These are phyloP conservation scores for Pulicaria dysenterica DNA, from an alignment of 129 eudicot genomes.

Conservation along the genomic window DNA sequence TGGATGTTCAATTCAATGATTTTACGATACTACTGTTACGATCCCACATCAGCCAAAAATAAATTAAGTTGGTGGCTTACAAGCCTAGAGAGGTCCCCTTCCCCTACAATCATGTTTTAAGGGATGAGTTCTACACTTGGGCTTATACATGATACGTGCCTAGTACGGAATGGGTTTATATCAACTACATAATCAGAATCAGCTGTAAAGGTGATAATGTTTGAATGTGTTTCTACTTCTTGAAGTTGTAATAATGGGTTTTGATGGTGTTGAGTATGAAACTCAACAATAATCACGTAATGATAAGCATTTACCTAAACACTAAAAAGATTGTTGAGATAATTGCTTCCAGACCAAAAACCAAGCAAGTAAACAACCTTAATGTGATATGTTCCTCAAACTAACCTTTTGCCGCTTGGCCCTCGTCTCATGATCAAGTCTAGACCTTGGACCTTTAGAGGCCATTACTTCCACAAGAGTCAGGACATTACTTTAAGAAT, in stretches of 20 bases:
- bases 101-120: too few species aligned
- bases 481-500: slow-evolving; percentile 45
- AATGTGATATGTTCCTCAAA: neutral
- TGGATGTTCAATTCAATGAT: neutral
- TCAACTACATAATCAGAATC: neutral
- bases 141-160: too few species aligned
- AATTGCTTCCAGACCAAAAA: neutral
- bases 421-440: slow-evolving; percentile 78
- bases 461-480: slow-evolving; percentile 56
- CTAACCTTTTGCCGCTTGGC: slow-evolving; percentile 82
- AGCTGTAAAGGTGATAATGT: neutral
- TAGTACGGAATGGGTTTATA: too few species aligned
- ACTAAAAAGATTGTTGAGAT: neutral
- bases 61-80: too few species aligned
- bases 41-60: too few species aligned
- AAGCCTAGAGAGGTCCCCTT: too few species aligned
- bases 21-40: too few species aligned
- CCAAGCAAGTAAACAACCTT: slow-evolving; percentile 2
- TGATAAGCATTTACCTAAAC: neutral
- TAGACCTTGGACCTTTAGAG: slow-evolving; percentile 97
- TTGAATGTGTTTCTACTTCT: neutral
- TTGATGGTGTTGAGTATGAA: neutral
- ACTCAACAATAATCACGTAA: neutral
- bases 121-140: too few species aligned
- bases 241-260: neutral